A percentile compares a stretch with the other conserved stretches of the same genome.
These are phyloP conservation scores for Lignosus rhinocerotis DNA, from an alignment of 1,284 basidiomycete genomes.

Conservation along the genomic window DNA sequence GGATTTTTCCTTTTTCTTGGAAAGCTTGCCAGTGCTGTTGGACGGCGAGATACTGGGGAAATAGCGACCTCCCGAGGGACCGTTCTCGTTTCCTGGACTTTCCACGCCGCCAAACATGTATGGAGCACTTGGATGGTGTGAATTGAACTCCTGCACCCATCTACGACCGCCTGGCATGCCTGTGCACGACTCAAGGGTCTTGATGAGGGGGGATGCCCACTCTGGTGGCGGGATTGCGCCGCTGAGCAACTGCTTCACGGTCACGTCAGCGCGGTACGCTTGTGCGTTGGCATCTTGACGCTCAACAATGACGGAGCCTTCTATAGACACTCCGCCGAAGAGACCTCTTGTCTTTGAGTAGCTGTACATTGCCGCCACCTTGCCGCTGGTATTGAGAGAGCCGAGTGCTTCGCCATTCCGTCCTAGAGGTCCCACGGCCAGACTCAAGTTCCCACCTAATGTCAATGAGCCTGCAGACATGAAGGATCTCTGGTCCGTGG, in stretches of 20 bases:
- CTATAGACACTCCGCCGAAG: slow-evolving; percentile 83
- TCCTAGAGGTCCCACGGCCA: slow-evolving; percentile 93
- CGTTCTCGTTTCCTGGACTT: slow-evolving; percentile 41
- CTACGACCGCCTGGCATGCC: slow-evolving; percentile 64
- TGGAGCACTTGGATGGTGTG: slow-evolving; percentile 27
- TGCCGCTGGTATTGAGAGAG: slow-evolving; percentile 83
- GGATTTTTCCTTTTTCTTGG: slow-evolving; percentile 48
- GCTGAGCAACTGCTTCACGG: slow-evolving; percentile 77
- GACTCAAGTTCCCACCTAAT: slow-evolving; percentile 89
- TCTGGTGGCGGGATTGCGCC: slow-evolving; percentile 74
- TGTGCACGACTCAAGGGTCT: slow-evolving; percentile 73
- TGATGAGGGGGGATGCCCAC: slow-evolving; percentile 76
- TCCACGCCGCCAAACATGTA: slow-evolving; percentile 62
- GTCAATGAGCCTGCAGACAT: slow-evolving; percentile 95
- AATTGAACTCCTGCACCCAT: slow-evolving; percentile 64
- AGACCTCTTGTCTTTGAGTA: slow-evolving; percentile 95
- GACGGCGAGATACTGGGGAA: slow-evolving; percentile 2
- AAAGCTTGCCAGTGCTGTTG: slow-evolving; percentile 22
- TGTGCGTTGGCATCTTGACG: slow-evolving; percentile 87
- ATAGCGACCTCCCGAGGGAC: slow-evolving; percentile 22
- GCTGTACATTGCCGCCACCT: slow-evolving; percentile 93
- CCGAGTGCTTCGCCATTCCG: slow-evolving; percentile 94
- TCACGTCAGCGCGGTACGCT: slow-evolving; percentile 77
- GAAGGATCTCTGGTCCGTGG: slow-evolving; percentile 70
- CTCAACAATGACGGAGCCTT: slow-evolving; percentile 94